Base-by-base conservation (phyloP, 352 stramenopile species). In the Globisporangium barbulae region DNA sequence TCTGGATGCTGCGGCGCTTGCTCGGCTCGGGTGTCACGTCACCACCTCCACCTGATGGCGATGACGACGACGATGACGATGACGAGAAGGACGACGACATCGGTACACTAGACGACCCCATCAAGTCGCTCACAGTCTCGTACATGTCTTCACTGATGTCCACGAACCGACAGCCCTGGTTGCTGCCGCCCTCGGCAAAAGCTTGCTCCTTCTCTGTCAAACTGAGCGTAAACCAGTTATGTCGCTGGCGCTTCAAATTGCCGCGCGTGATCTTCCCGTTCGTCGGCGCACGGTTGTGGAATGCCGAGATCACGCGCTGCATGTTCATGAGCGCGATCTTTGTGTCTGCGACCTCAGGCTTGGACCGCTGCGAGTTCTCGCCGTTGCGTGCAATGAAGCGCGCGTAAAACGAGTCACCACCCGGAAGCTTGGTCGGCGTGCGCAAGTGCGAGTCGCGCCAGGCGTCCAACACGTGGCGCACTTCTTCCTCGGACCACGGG, bases 311-410 rank as follows among this genome's bases (percentile, higher is more conserved):
- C 5, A 65, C 60, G 19, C 39, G 30, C 37, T 60, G 53, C 60
- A 65, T 65, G 60, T 59, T 33, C 19, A 65, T 33, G 9, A 65
- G 50, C 39, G 60, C 60, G 21, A 53, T 50, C 60, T 65, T 65
- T 44, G 50, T 60, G 21, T 49, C 44, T 1, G 60, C 60, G 37
- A 65, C 50, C 35, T 65, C 60, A 25, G 60, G 60, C 50, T 65
- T 65, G 10, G 60, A 60, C 1, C 60, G 60, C 60, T 47, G 49
- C 13, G 50, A 58, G 35, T 56, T 60, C 25, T 65, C 50, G 42
- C 52, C 52, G 31, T 59, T 65, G n/a, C 57, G 60, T 21, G 49
- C 60, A 9, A 65, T 48, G 50, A 65, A 65, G 37, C 60, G 60
- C 49, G 60, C 60, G 50, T 65, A 65, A 39, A 65, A 44, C 39